Base-by-base conservation (phyloP, 169 alveolate species). In the Amoebophrya sp. region DNA sequence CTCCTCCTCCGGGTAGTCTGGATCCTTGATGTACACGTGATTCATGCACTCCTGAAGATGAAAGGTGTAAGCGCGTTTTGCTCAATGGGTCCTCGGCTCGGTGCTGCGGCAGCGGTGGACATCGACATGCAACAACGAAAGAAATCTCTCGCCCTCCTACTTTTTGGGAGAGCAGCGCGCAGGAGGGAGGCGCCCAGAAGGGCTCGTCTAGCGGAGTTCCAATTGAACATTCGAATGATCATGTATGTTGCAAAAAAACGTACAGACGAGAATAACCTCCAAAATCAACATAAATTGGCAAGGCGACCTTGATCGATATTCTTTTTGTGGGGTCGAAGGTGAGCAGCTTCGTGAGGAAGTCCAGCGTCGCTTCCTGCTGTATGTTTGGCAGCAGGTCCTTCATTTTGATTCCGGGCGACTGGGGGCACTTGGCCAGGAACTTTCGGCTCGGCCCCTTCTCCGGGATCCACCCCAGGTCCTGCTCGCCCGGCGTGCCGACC, bases 401-500 rank as follows among this genome's bases (percentile, higher is more conserved):
- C 90, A 88, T 88, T 0, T 40, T 29, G 34, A 41, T 88, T 1
- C 78, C 78, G 39, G 4, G 4, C 29, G 29, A 7, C 34, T 7
- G 4, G 29, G 78, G 78, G 34, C 78, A 58, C 78, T 58, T 58
- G 34, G 26, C 34, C 78, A 58, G 23, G 23, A 58, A 58, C 78
- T 58, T 58, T 16, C 78, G 78, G 34, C 78, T 58, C 40, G 90
- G 90, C 45, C 90, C 90, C 34, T 88, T 58, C 26, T 45, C 70
- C 2, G 90, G 90, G 29, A 88, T n/a, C 90, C 90, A 88, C 40
- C 92, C 94, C 92, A 96, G 90, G 58, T 97, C 99, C 41, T 95
- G 97, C 43, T 94, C 95, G 41, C 94, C 43, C 23, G 99, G 99
- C 88, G 95, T 94, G 23, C 98, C 98, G 78, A 16, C 97, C 40